Evolutionary conservation across 805 yeast species (phyloP), one percentile per base, ranked within the genome.

Genomic region (Teunomyces stri): DNA sequence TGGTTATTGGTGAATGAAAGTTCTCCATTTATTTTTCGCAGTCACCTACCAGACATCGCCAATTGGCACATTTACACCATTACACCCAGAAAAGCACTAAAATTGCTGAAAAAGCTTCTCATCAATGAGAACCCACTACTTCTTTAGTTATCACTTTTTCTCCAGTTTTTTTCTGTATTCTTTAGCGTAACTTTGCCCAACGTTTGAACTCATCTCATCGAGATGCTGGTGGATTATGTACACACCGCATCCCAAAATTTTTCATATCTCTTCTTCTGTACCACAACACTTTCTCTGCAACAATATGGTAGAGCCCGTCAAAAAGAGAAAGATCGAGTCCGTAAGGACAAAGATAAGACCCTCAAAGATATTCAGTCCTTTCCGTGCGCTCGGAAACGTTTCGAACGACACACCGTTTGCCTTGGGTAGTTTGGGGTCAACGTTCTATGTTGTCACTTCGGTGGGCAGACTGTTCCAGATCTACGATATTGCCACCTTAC

Each of bases 381-480:
- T 88, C 63, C 74, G 97, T 68, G 87, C 79, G 1, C 47, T 94
- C 21, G 99, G 99, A 4, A 83, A 89, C 60, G 96, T 95, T n/a
- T 78, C 96, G 25, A 89, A 89, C 61, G 84, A 80, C 31, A 74
- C 78, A 1, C 98, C 98, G 2, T 89, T 91, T 62, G 87, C 96
- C 5, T 74, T 89, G 16, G 95, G 98, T 22, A 82, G 92, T 1
- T 75, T 92, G 49, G 99, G 99, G 44, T 78, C 88, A 12, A 82
- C 96, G 1, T 91, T 87, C 58, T 87, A 91, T 59, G 81, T 89
- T 34, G 96, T 85, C 13, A 92, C 98, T 0, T 83, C 88, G 39
- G 96, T 94, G 18, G 98, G 97, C 2, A 76, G 82, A 45, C 78
- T 92, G 0, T 89, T 94, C 70, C 98, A 92, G 65, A 89, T 94